phyloP scores from a whole-genome alignment of 257 asterid species.

The Jacaranda copaia region DNA sequence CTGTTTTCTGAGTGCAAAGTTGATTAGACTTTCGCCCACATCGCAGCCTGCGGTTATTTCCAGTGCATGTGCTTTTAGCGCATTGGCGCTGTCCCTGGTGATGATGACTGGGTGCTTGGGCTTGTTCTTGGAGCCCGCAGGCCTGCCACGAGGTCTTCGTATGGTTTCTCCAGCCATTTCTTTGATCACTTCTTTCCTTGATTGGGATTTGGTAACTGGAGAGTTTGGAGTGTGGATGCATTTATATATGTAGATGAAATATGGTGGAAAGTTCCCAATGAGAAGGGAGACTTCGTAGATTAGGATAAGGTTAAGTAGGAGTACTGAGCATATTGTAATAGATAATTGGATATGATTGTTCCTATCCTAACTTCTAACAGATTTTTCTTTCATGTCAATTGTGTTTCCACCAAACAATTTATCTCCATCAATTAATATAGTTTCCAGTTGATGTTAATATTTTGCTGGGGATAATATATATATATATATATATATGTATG shows the following conservation, averaged over 20 bases:
- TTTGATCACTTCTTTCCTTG: no score
- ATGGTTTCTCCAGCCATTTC: conserved; percentile 61
- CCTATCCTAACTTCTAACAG: conserved; percentile 78
- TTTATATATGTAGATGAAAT: conserved; percentile 47
- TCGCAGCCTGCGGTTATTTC: conserved; percentile 83
- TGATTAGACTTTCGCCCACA: conserved; percentile 60
- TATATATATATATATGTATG: no score
- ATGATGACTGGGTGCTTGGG: conserved; percentile 94
- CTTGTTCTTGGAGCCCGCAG: conserved; percentile 95
- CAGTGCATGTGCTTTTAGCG: conserved; percentile 86
- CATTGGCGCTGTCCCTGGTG: conserved; percentile 85
- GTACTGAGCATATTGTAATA: conserved; percentile 35
- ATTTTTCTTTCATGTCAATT: conserved; percentile 65
- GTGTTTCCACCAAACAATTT: conserved; percentile 54
- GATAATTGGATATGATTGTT: conserved; percentile 25
- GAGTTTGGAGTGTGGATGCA: conserved; percentile 18
- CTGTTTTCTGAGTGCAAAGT: conserved; percentile 69
- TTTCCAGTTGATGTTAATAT: no score
- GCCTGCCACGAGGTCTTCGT: conserved; percentile 87
- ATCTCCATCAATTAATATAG: no score
- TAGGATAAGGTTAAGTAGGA: conserved; percentile 80
- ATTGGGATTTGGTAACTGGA: background rate
- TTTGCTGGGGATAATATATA: no score
- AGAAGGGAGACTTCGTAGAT: conserved; percentile 34
- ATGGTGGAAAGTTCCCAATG: background rate